Base-by-base conservation (phyloP, 768 basidiomycete species). In the Boletus bicolor region DNA sequence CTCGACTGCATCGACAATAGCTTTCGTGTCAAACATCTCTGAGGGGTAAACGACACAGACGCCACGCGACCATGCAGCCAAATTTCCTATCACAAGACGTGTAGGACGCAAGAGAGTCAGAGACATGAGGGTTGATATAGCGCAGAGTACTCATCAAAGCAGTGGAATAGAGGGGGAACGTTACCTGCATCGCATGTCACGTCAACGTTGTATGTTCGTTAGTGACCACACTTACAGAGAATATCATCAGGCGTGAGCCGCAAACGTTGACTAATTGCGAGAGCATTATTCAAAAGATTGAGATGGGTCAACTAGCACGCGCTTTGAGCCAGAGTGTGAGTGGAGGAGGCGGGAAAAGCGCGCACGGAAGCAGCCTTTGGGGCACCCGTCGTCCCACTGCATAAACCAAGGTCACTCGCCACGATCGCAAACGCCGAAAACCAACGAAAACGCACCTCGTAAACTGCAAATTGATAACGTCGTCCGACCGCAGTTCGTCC, bases 341-440 rank as follows among this genome's bases (percentile, higher is more conserved):
- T 26, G 15, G 4, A 38, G 1, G n/a, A 1, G 1, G 21, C 5
- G 9, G 30, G 30, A 8, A 12, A 21, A 50, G 11, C 28, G 73
- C 79, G 21, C 67, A 91, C 90, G 24, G 90, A 89, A 51, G 91
- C 91, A 17, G 89, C 91, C 69, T 93, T 93, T 0, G 91, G 90
- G 0, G 76, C 66, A 14, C 89, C 91, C 3, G 91, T 91, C 10
- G 91, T 91, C 4, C 89, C 89, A 61, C 90, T 91, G 58, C 44
- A 8, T 7, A 12, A 21, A 38, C 34, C 32, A 43, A 42, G 7
- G 49, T 62, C 47, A 50, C 52, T 32, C 3, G n/a, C 11, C 30
- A 19, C 21, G 34, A 37, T 26, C 51, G 19, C 46, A 26, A 56
- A 19, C 12, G 12, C 26, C 10, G 11, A 30, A 35, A 30, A n/a